Conservation (phyloP, 768 basidiomycete genomes). For the Coprinellus aureogranulatus region DNA sequence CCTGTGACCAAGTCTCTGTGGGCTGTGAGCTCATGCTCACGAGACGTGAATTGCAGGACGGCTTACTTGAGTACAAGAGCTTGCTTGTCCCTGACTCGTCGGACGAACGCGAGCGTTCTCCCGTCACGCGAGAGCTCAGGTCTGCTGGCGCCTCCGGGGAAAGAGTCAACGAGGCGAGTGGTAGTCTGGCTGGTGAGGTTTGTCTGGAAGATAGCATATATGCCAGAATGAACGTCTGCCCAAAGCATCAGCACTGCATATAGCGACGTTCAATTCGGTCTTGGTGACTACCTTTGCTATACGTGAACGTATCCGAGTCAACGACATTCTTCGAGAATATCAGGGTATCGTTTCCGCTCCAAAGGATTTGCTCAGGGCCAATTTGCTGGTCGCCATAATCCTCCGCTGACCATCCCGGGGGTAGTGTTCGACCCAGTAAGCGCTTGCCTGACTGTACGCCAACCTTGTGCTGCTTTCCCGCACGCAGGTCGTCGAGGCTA, state of each 20-base stretch:
- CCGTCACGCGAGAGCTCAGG: conserved; percentile 69
- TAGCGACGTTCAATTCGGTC: not conserved
- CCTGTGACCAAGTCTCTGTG: conserved; percentile 65
- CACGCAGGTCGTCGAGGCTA: conserved; percentile 29
- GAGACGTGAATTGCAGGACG: too few species aligned
- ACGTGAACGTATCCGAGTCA: conserved; percentile 50
- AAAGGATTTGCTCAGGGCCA: conserved; percentile 70
- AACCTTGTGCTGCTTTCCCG: conserved; percentile 23
- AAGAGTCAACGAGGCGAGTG: conserved; percentile 50
- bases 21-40: too few species aligned
- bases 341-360: conserved; percentile 54
- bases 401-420: conserved; percentile 57
- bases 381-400: conserved; percentile 70
- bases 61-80: conserved; percentile 68
- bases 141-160: conserved; percentile 70
- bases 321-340: conserved; percentile 66
- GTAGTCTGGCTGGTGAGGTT: conserved; percentile 59
- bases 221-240: conserved; percentile 65
- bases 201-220: conserved; percentile 66
- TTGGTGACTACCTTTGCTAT: conserved; percentile 68
- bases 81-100: conserved; percentile 70
- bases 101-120: conserved; percentile 70
- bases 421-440: conserved; percentile 54
- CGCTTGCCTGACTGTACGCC: conserved; percentile 48
- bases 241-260: not conserved